Conservation (phyloP, 2,329 filamentous ascomycete genomes). For the Fusarium sp. region DNA sequence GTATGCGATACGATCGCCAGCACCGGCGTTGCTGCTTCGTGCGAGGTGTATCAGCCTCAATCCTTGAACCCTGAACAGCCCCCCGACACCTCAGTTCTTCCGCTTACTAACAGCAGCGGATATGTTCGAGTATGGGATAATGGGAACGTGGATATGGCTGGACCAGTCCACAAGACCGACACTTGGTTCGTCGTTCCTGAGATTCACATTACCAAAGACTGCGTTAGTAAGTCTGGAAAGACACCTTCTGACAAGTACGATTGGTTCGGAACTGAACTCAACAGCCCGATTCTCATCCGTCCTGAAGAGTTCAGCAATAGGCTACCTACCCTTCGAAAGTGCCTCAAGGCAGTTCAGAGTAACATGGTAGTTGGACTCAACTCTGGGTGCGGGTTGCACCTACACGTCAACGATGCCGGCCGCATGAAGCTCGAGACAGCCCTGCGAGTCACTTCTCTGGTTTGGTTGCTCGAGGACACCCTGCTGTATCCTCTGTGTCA, state of each 20-base stretch:
- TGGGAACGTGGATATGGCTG: background rate
- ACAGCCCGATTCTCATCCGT: slow-evolving; percentile 41
- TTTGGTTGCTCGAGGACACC: slow-evolving; percentile 41
- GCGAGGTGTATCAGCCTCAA: slow-evolving; percentile 15
- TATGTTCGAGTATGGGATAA: slow-evolving; percentile 41
- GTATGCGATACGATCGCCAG: slow-evolving; percentile 41
- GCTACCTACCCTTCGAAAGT: slow-evolving; percentile 41
- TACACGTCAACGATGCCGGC: slow-evolving; percentile 44
- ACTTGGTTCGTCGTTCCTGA: slow-evolving; percentile 44
- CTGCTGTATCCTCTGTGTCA: slow-evolving; percentile 45
- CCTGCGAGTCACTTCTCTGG: slow-evolving; percentile 37
- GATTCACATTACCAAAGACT: slow-evolving; percentile 39
- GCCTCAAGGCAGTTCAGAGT: slow-evolving; percentile 32
- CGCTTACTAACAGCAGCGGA: slow-evolving; percentile 21
- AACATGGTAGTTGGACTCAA: slow-evolving; percentile 45
- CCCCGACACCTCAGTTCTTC: slow-evolving; percentile 22
- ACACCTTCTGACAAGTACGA: slow-evolving; percentile 37
- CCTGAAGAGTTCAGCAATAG: slow-evolving; percentile 33
- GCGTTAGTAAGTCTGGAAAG: slow-evolving; percentile 25
- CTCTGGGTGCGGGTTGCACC: slow-evolving; percentile 44
- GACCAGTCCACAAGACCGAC: slow-evolving; percentile 11
- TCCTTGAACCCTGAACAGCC: slow-evolving; percentile 16
- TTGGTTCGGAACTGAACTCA: slow-evolving; percentile 48
- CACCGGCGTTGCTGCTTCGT: slow-evolving; percentile 39
- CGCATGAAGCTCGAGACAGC: slow-evolving; percentile 36